Percentiles rank a stretch among this genome's conserved stretches.
Evolutionary conservation across 805 yeast species (phyloP).

Genomic region (Spathaspora boniae): DNA sequence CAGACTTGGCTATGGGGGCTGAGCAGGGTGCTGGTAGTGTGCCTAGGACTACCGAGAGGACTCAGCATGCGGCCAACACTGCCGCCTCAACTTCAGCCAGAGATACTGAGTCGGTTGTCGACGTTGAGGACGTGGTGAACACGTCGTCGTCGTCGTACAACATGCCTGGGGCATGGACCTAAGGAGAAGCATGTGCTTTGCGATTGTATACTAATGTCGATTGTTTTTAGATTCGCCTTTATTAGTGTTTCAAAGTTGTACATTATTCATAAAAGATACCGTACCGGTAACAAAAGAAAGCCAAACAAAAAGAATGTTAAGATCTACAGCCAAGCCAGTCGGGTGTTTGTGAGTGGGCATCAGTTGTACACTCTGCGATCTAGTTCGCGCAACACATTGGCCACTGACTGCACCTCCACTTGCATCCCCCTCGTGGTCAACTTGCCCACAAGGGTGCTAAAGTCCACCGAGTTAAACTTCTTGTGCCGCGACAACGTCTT

Average conservation of each 20-base stretch:
- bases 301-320: constrained; percentile 1
- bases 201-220: background rate
- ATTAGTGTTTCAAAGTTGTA: background rate
- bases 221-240: background rate
- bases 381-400: constrained; percentile 75
- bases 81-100: background rate
- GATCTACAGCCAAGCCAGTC: background rate
- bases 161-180: constrained; percentile 12
- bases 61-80: too few relatives aligned
- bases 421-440: constrained; percentile 81
- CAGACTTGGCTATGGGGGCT: too few relatives aligned
- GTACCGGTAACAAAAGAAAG: constrained; percentile 1
- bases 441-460: constrained; percentile 69
- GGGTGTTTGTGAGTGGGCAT: background rate
- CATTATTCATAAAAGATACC: background rate
- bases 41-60: too few relatives aligned
- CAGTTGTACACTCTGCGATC: constrained; percentile 61
- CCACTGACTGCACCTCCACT: constrained; percentile 89
- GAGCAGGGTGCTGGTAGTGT: too few relatives aligned
- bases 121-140: too few relatives aligned
- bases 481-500: constrained; percentile 81
- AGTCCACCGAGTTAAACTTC: constrained; percentile 68
- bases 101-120: background rate
- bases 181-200: constrained; percentile 2
- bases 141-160: constrained; percentile 3